phyloP scores from a whole-genome alignment of 345 rosid genomes.

The thale cress (Arabidopsis thaliana) region DNA sequence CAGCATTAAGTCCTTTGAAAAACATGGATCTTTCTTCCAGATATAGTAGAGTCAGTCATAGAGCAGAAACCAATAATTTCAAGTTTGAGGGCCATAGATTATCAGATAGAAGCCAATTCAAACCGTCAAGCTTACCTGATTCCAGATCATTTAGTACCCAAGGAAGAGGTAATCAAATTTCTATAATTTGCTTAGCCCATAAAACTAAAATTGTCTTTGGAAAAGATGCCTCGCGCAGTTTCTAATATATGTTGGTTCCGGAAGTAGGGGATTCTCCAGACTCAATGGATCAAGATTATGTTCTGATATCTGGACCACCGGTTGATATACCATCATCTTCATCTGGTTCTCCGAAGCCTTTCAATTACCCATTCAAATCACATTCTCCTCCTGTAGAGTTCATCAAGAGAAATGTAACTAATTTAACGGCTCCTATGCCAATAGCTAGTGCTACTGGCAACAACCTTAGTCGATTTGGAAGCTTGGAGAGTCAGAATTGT shows the following conservation, averaged over 20 bases:
- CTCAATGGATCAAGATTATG: conserved; percentile 90
- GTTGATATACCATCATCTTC: conserved; percentile 68
- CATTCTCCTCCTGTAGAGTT: conserved; percentile 57
- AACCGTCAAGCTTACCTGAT: conserved; percentile 56
- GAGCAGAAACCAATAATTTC: conserved; percentile 52
- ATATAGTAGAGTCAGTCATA: conserved; percentile 50
- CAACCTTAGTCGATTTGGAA: conserved; percentile 54
- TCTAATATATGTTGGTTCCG: conserved; percentile 10
- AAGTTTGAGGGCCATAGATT: conserved; percentile 50
- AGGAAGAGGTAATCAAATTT: conserved; percentile 64
- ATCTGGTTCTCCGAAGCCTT: conserved; percentile 60
- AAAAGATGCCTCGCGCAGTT: background rate
- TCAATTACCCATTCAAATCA: conserved; percentile 55
- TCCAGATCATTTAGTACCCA: conserved; percentile 51
- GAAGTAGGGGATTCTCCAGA: conserved; percentile 74
- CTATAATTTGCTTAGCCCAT: background rate
- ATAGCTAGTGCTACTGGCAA: conserved; percentile 55
- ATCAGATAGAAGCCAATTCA: conserved; percentile 51
- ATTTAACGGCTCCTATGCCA: conserved; percentile 69
- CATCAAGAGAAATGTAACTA: conserved; percentile 40
- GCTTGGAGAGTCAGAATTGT: conserved; percentile 68
- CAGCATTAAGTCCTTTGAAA: conserved; percentile 53
- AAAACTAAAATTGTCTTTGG: background rate
- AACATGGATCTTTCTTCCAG: conserved; percentile 54
- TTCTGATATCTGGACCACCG: conserved; percentile 90